Evolutionary conservation across 139 green algal genomes (phyloP).

Genomic region (Auxenochlorella pyrenoidosa): DNA sequence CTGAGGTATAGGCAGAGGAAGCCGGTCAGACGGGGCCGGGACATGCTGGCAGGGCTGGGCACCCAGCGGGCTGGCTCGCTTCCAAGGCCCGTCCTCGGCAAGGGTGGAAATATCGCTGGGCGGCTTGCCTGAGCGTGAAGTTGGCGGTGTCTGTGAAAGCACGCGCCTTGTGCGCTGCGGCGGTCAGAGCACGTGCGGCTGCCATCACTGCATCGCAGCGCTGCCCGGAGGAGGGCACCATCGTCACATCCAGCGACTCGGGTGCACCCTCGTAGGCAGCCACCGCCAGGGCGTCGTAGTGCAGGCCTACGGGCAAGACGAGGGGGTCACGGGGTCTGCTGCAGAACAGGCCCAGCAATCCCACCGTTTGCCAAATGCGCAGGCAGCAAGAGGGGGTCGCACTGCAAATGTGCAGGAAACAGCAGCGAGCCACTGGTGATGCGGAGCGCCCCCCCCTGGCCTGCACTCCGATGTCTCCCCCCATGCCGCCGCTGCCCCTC

Average conservation of each 20-base stretch:
- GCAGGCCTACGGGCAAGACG: constrained; percentile 49
- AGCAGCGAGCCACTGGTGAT: too few species aligned
- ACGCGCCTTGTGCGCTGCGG: constrained; percentile 56
- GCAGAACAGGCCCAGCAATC: too few species aligned
- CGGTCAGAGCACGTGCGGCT: constrained; percentile 64
- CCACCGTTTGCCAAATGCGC: neutral
- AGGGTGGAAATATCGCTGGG: neutral
- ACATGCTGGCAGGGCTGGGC: too few species aligned
- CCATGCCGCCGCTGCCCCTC: too few species aligned
- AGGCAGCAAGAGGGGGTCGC: constrained; percentile 58
- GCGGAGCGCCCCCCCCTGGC: too few species aligned
- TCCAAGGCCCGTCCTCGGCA: too few species aligned
- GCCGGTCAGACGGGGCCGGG: neutral
- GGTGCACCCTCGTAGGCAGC: constrained; percentile 62
- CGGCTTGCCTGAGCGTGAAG: constrained; percentile 82
- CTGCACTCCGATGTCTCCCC: too few species aligned
- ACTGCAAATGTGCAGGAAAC: constrained; percentile 69
- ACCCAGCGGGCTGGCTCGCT: too few species aligned
- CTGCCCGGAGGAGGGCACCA: constrained; percentile 46
- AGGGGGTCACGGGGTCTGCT: neutral
- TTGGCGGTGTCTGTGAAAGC: constrained; percentile 86
- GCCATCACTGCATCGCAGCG: constrained; percentile 40
- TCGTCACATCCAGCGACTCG: constrained; percentile 80
- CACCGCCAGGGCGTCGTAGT: constrained; percentile 84
- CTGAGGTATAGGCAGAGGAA: neutral